A percentile compares a stretch with the other conserved stretches of the same genome.
Evolutionary conservation across 192 early-diverging fungal genomes (phyloP).

Genomic region (Dissophora ornata): DNA sequence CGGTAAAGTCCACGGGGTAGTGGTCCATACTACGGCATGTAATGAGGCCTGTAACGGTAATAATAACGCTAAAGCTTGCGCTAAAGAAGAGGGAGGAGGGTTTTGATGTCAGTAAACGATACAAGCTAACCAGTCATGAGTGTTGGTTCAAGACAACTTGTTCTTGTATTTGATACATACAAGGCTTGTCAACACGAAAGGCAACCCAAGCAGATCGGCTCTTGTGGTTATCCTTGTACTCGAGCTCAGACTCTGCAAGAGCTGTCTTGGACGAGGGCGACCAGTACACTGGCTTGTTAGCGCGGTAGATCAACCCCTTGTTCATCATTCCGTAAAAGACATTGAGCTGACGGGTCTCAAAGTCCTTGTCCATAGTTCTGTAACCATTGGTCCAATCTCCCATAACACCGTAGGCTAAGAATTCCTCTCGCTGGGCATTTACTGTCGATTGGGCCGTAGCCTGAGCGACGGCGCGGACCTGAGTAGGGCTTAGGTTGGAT

Average conservation of each 20-base stretch:
- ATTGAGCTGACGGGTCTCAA: conserved; percentile 75
- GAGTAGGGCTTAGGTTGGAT: conserved; percentile 51
- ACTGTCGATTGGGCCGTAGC: conserved; percentile 70
- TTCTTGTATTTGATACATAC: conserved; percentile 40
- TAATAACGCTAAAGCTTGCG: conserved; percentile 4
- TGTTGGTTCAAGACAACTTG: no score
- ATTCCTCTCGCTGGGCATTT: conserved; percentile 65
- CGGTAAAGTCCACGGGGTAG: conserved; percentile 84
- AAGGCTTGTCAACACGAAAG: conserved; percentile 59
- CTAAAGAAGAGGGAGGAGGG: conserved; percentile 6
- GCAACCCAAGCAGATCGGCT: conserved; percentile 76
- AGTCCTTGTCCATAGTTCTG: conserved; percentile 75
- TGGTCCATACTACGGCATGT: conserved; percentile 77
- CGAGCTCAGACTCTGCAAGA: conserved; percentile 82
- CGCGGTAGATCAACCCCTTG: conserved; percentile 75
- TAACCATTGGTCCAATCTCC: conserved; percentile 81
- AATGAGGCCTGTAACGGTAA: conserved; percentile 19
- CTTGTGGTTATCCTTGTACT: conserved; percentile 77
- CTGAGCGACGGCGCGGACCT: conserved; percentile 65
- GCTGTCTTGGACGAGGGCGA: conserved; percentile 84
- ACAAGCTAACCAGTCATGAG: no score
- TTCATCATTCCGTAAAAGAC: conserved; percentile 82
- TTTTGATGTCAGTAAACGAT: no score
- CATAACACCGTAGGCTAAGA: conserved; percentile 75
- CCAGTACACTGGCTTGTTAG: conserved; percentile 86